phyloP scores from a whole-genome alignment of 1,284 basidiomycete genomes.

The Pseudozyma tsukubaensis region DNA sequence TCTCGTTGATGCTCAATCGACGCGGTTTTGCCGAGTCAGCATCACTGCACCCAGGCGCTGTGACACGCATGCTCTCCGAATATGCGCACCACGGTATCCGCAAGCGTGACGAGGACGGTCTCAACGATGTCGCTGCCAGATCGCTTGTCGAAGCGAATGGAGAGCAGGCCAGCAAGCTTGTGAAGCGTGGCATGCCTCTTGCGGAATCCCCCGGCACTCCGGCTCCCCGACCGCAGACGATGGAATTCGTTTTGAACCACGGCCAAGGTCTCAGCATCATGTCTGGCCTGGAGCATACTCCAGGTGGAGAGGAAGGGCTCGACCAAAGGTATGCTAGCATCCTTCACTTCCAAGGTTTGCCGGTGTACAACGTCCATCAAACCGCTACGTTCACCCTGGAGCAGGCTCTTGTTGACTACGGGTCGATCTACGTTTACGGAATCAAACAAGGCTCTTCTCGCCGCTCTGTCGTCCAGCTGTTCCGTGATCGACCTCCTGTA shows the following conservation, averaged over 20 bases:
- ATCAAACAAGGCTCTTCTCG: not conserved
- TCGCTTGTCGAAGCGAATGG: not conserved
- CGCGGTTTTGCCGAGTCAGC: no score
- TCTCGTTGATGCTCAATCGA: no score
- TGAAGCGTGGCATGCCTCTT: not conserved
- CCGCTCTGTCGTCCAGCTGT: slow-evolving; percentile 2
- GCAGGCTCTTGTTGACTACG: slow-evolving; percentile 8
- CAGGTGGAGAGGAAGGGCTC: not conserved
- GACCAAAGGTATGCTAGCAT: slow-evolving; percentile 1
- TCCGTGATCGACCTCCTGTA: not conserved
- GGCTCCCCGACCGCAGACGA: not conserved
- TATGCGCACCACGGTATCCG: not conserved
- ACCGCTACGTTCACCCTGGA: not conserved
- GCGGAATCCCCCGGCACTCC: not conserved
- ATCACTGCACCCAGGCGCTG: no score
- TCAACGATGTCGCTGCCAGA: no score
- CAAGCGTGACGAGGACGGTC: not conserved
- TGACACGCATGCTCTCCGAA: not conserved
- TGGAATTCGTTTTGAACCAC: slow-evolving; percentile 5
- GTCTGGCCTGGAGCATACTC: not conserved
- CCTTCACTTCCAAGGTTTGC: slow-evolving; percentile 1
- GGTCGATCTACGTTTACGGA: slow-evolving; percentile 4
- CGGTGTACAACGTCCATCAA: slow-evolving; percentile 1
- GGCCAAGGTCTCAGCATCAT: not conserved
- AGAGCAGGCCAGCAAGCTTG: not conserved